Evolutionary conservation across 768 basidiomycete species (phyloP), one percentile per base, ranked within the genome.

Genomic region (Podaxis pistillaris): DNA sequence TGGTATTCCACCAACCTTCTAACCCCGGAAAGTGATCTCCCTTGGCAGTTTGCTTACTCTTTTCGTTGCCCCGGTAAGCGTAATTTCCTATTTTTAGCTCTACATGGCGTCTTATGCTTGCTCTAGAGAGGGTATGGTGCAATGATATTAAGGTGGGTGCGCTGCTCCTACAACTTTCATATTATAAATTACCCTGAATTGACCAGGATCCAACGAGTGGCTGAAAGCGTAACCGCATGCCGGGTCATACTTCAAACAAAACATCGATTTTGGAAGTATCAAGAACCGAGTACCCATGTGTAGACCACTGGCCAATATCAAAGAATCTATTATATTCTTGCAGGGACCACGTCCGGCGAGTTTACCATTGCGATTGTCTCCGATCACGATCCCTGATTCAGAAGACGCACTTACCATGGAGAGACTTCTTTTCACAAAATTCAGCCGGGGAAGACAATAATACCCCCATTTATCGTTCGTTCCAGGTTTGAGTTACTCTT

Each of bases 171-270:
- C 36, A 19, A 12, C 22, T 56, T 24, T 4, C 7, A 37, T 22
- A 33, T 46, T 19, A 9, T 46, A 8, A 46, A 33, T 33, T 6
- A 9, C n/a, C 19, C 44, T 44, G 17, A 46, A n/a, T 19, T 17
- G 17, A 5, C 19, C 22, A 56, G 54, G 36, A 38, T 37, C 19
- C 54, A 56, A 36, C 54, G 54, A 3, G 38, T 56, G 17, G 38
- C 54, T 19, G 36, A 56, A n/a, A 56, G 54, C 19, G 36, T 56
- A 36, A 36, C 24, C 3, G 54, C 54, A 38, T 56, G 54, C 36
- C 54, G 54, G 13, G 54, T 56, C 30, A 56, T 56, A n/a, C 54
- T 56, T 40, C 54, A 56, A 24, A 56, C 54, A 22, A 56, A 56
- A 26, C 36, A 36, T 22, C 33, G 54, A 17, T 41, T 38, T 24